A percentile compares a stretch with the other conserved stretches of the same genome.
phyloP scores from a whole-genome alignment of 805 yeast genomes.

The Metschnikowia gelsemii region DNA sequence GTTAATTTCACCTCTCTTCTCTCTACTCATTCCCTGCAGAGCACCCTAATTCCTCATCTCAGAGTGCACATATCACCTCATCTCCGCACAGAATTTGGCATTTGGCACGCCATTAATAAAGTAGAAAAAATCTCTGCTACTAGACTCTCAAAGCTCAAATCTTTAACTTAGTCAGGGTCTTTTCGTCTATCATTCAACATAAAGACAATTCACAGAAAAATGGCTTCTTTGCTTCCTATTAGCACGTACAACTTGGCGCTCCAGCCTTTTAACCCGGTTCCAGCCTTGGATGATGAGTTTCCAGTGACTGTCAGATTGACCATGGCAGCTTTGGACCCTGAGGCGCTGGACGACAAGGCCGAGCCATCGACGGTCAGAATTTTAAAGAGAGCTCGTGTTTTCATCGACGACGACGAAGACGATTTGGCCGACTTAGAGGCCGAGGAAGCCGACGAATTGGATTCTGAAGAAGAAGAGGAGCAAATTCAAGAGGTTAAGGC shows the following conservation, averaged over 20 bases:
- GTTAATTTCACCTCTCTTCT: too few species aligned
- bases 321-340: conserved; percentile 94
- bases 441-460: conserved; percentile 13
- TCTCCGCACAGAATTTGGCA: conserved; percentile 8
- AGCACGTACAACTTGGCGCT: conserved; percentile 84
- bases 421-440: conserved; percentile 4
- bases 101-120: background rate
- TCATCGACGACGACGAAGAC: conserved; percentile 43
- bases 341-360: conserved; percentile 72
- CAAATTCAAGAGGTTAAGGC: conserved; percentile 42
- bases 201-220: conserved; percentile 23
- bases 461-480: conserved; percentile 44
- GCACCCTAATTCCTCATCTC: conserved; percentile 2
- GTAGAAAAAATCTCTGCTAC: background rate
- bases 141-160: conserved; percentile 6
- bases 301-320: conserved; percentile 91
- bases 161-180: too few species aligned
- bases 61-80: conserved; percentile 11
- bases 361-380: conserved; percentile 89
- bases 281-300: conserved; percentile 80
- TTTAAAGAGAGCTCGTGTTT: conserved; percentile 61
- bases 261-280: conserved; percentile 82
- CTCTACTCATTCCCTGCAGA: too few species aligned
- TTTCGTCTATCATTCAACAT: background rate
- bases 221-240: conserved; percentile 78